These are phyloP conservation scores for Fusarium succisae DNA, from an alignment of 2,329 filamentous ascomycete species.

Conservation along the genomic window DNA sequence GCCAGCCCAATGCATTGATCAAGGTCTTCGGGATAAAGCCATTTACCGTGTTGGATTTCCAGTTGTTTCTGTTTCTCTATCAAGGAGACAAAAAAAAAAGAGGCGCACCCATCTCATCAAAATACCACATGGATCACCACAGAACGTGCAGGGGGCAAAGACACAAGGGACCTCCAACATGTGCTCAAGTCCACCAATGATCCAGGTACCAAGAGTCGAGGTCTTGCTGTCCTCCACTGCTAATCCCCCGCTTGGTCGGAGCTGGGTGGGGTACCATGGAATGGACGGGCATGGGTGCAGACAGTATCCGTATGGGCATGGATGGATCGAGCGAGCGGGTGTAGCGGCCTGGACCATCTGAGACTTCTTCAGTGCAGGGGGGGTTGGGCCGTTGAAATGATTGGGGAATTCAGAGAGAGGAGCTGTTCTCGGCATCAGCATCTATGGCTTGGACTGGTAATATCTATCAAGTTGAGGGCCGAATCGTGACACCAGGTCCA, in stretches of 20 bases:
- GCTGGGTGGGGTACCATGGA: constrained; percentile 11
- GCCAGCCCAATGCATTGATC: not conserved
- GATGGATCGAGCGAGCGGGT: constrained; percentile 17
- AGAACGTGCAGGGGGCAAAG: not conserved
- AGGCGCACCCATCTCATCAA: constrained; percentile 8
- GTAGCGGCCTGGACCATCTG: constrained; percentile 30
- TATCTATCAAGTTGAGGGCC: constrained; percentile 2
- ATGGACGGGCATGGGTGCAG: not conserved
- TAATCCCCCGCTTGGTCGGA: constrained; percentile 30
- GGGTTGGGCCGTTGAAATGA: not conserved
- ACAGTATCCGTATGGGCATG: not conserved
- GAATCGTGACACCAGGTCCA: not conserved
- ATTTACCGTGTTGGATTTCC: not conserved
- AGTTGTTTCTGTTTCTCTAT: not conserved
- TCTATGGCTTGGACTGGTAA: constrained; percentile 3
- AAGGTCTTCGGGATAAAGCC: not conserved
- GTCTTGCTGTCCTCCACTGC: constrained; percentile 9
- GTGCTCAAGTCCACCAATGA: constrained; percentile 34
- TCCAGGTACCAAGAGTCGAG: constrained; percentile 31
- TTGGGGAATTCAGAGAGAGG: constrained; percentile 1
- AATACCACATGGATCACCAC: constrained; percentile 20
- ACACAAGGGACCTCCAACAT: constrained; percentile 33
- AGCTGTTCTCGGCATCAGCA: not conserved
- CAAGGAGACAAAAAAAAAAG: not conserved
- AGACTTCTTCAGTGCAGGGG: constrained; percentile 20